Evolutionary conservation across 179 eudicot species (phyloP).

Genomic region (Monotropa hypopitys): DNA sequence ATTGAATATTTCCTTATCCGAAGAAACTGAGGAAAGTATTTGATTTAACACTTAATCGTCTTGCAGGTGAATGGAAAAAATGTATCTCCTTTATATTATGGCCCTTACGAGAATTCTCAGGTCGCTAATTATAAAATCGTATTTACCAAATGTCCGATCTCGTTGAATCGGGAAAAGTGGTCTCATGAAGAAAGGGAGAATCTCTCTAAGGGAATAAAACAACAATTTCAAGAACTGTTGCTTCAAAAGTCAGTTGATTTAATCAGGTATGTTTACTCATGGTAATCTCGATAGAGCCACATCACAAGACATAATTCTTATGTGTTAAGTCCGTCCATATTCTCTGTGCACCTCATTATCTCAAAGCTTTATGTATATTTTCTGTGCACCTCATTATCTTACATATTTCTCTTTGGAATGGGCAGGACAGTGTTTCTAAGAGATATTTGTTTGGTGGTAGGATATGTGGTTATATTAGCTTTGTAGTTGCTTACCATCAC

Average conservation of each 20-base stretch:
- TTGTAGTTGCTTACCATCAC: not conserved
- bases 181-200: constrained; percentile 39
- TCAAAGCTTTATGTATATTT: not conserved
- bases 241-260: constrained; percentile 34
- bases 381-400: not conserved
- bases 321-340: not conserved
- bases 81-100: constrained; percentile 32
- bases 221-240: constrained; percentile 56
- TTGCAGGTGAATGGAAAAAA: constrained; percentile 38
- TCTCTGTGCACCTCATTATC: not conserved
- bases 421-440: not conserved
- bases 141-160: constrained; percentile 33
- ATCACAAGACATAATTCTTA: not conserved
- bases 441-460: not conserved
- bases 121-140: constrained; percentile 47
- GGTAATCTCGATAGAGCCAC: not conserved
- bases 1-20: not conserved
- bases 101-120: constrained; percentile 74
- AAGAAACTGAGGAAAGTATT: not conserved
- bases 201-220: constrained; percentile 64
- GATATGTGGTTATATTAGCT: not conserved
- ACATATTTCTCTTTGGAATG: not conserved
- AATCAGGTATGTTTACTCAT: constrained; percentile 26
- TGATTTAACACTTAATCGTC: constrained; percentile 2
- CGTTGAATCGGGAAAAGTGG: constrained; percentile 52